Evolutionary conservation across 2,329 filamentous ascomycete species (phyloP), one percentile per base, ranked within the genome.

Genomic region (Fusarium bulbicola): DNA sequence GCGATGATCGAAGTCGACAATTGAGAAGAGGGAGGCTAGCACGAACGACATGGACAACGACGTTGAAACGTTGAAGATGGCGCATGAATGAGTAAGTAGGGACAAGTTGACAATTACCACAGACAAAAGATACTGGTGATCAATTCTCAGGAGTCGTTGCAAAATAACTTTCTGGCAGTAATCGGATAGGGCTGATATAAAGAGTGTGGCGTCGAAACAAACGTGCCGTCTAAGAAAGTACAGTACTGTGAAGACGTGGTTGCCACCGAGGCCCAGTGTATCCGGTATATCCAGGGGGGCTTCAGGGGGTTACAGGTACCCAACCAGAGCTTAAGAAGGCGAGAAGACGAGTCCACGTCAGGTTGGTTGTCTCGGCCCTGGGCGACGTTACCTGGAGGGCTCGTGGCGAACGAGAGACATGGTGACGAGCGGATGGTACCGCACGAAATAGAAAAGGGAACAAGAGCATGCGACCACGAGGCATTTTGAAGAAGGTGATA

Each of bases 401-500:
- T 75, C 66, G 76, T 77, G 73, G 76, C 74, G 56, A 77, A 74
- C 68, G 65, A 57, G 59, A 53, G 56, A 70, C 76, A 78, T 78
- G 64, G 50, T 63, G 72, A 69, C 72, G 59, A 63, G 64, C 65
- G 54, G 69, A 75, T 67, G 68, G 66, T 65, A 68, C 74, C 68
- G 66, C 61, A 45, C 59, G 54, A 50, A 62, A 43, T 49, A 56
- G 60, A 66, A 66, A 61, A 49, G 70, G 60, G 47, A 72, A 63
- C 61, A 68, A 59, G 57, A 65, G 59, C 71, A 78, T 76, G 76
- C 74, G 72, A 78, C 59, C 28, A 54, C 69, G 77, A 76, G 76
- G 72, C 76, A 80, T 80, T 81, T 80, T 79, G 79, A 79, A 73
- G 67, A 61, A 74, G 76, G 47, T 26, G 50, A 73, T 53, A 71